Conservation (phyloP, 257 asterid genomes). For the Ajuga chamaepitys region DNA sequence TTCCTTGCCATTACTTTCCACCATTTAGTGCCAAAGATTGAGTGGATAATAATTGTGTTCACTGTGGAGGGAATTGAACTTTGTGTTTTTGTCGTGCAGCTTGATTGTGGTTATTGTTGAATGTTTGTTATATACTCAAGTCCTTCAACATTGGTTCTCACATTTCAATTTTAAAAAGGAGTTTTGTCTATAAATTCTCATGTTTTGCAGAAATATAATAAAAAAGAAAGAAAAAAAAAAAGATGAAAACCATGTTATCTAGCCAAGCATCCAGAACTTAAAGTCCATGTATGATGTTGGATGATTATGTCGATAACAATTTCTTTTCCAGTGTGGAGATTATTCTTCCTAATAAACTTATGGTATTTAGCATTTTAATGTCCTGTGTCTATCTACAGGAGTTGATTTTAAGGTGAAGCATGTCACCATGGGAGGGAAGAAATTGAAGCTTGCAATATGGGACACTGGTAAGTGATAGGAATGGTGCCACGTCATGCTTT, state of each 20-base stretch:
- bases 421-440: slow-evolving; percentile 83
- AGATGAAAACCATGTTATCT: neutral
- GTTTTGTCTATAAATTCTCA: neutral
- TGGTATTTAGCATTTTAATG: neutral
- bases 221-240: neutral
- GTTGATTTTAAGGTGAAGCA: slow-evolving; percentile 96
- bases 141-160: neutral
- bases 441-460: slow-evolving; percentile 98
- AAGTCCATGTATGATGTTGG: neutral
- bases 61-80: neutral
- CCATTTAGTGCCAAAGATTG: neutral
- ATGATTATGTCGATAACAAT: neutral
- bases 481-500: neutral
- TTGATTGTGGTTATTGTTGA: neutral
- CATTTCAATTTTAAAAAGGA: neutral
- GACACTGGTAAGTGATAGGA: slow-evolving; percentile 94
- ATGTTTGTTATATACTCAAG: neutral
- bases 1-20: neutral
- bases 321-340: neutral
- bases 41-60: neutral
- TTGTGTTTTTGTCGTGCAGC: neutral
- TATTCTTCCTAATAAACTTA: neutral
- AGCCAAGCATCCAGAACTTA: neutral
- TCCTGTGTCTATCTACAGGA: slow-evolving; percentile 36
- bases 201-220: neutral